These are phyloP conservation scores for Metarhizium robertsii DNA, from an alignment of 2,329 filamentous ascomycete genomes.

Conservation along the genomic window DNA sequence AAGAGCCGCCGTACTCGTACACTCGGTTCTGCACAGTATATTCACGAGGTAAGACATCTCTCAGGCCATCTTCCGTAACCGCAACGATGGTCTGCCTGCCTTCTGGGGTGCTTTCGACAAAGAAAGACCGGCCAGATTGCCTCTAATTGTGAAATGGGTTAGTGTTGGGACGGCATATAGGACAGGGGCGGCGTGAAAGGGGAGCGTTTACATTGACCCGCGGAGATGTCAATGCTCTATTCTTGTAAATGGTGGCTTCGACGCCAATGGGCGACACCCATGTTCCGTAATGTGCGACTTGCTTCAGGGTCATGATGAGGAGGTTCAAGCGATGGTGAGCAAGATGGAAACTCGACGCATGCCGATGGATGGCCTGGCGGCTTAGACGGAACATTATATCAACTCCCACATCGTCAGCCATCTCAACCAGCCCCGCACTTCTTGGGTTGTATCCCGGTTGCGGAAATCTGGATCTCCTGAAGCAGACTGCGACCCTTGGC, in stretches of 20 bases:
- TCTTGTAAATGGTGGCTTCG: constrained; percentile 27
- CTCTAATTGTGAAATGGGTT: constrained; percentile 10
- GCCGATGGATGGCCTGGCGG: no score
- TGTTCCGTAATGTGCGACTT: constrained; percentile 24
- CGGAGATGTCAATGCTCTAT: constrained; percentile 22
- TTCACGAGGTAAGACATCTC: constrained; percentile 32
- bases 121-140: constrained; percentile 25
- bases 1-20: constrained; percentile 44
- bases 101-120: constrained; percentile 25
- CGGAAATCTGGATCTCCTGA: no score
- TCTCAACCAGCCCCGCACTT: no score
- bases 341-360: background rate
- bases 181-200: background rate
- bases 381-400: no score
- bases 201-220: constrained; percentile 22
- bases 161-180: background rate
- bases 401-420: no score
- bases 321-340: background rate
- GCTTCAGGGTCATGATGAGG: constrained; percentile 15
- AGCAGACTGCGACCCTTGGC: no score
- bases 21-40: constrained; percentile 35
- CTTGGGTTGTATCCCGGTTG: no score
- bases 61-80: constrained; percentile 20
- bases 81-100: constrained; percentile 37
- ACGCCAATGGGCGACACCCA: constrained; percentile 30